Evolutionary conservation across 1,284 basidiomycete species (phyloP).

Genomic region (Microbotryum lychnidis-dioicae): DNA sequence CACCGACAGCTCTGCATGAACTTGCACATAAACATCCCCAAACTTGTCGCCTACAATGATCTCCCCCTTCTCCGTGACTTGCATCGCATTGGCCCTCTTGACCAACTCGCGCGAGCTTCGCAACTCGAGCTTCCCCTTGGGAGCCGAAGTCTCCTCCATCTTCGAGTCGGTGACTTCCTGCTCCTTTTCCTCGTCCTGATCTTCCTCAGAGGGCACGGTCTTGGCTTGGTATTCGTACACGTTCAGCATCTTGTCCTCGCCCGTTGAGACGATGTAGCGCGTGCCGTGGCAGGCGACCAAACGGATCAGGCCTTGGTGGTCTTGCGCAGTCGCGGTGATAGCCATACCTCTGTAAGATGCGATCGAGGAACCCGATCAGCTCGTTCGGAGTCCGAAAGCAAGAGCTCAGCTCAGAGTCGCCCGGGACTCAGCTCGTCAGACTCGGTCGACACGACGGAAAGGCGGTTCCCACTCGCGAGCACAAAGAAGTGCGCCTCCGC

Average conservation of each 20-base stretch:
- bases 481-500: too few species aligned
- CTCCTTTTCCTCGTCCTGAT: constrained; percentile 53
- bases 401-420: too few species aligned
- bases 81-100: constrained; percentile 61
- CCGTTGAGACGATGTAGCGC: constrained; percentile 54
- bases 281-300: constrained; percentile 35
- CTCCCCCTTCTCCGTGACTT: constrained; percentile 50
- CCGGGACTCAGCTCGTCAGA: too few species aligned
- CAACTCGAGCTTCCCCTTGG: constrained; percentile 32
- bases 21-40: constrained; percentile 68
- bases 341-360: constrained; percentile 1
- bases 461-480: too few species aligned
- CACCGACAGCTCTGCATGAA: background rate
- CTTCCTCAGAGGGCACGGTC: constrained; percentile 43
- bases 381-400: too few species aligned
- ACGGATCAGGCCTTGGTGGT: constrained; percentile 22
- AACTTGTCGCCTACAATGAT: constrained; percentile 76
- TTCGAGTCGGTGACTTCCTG: background rate
- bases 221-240: constrained; percentile 54
- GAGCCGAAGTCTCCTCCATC: constrained; percentile 34
- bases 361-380: too few species aligned
- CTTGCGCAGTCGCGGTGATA: background rate
- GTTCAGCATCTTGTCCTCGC: constrained; percentile 70
- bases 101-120: constrained; percentile 53
- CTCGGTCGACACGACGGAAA: too few species aligned